Evolutionary conservation across 176 grass and related monocot species (phyloP), one percentile per base, ranked within the genome.

Genomic region (Tuctoria greenei): DNA sequence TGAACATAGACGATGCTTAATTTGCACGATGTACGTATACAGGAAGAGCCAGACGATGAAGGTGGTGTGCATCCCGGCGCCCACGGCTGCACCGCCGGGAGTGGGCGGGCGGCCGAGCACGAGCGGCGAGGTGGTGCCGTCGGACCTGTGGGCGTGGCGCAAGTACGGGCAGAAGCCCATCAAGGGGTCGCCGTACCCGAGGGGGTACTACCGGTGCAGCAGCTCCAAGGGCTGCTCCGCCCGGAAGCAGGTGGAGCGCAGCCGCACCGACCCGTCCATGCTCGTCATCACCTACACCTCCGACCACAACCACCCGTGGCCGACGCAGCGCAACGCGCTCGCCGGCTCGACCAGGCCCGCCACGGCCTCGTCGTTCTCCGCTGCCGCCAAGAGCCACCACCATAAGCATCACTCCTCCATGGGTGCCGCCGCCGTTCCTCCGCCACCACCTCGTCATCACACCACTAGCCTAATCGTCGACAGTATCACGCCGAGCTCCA

Each of bases 281-380:
- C 75, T 99, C 14, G 91, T 99, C 80, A 86, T 99, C 89, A 99
- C 95, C 75, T 99, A 99, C 84, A 95, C 87, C 59, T 95, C 95
- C 57, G 95, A 99, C 66, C 95, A 99, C 89, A 95, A 99, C 82
- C 95, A 99, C 39, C 95, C 95, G 0, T 99, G 95, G 95, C 95
- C 95, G 0, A 99, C 89, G 61, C 95, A 95, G 26, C 89, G 95
- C 58, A 99, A 90, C 66, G 87, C 89, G 18, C 95, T 95, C 44
- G 95, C 95, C 14, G 95, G 95, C 21, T 99, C 91, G 7, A 88
- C 76, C 17, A 76, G 91, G n/a, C 76, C 84, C 0, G 28, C 84
- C 0, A 21, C 66, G 0, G 5, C 74, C 2, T 61, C 71, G 4
- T 44, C 65, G 10, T 31, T 35, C 34, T 51, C 52, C 8, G 21